Evolutionary conservation across 306 rosid species (phyloP).

Genomic region (Arachis hypogaea): DNA sequence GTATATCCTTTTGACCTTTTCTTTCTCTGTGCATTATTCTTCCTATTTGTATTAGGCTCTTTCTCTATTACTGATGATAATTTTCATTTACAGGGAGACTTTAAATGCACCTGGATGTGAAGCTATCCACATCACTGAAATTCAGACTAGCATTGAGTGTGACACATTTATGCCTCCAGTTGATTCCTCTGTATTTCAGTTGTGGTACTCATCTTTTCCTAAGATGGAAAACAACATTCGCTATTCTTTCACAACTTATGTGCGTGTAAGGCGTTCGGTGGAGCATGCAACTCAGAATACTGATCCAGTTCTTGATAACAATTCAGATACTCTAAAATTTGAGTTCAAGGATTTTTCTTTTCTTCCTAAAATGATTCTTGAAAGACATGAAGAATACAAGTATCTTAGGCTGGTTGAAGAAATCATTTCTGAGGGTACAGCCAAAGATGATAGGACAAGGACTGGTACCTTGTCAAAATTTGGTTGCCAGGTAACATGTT

Average conservation of each 20-base stretch:
- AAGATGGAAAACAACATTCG: conserved; percentile 70
- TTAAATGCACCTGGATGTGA: conserved; percentile 46
- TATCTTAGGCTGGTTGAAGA: too few relatives aligned
- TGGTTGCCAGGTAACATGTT: conserved; percentile 80
- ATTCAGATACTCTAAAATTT: conserved; percentile 48
- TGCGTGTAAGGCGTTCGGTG: conserved; percentile 72
- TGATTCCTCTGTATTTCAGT: conserved; percentile 52
- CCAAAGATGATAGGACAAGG: too few relatives aligned
- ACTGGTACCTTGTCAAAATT: conserved; percentile 41
- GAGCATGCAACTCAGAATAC: conserved; percentile 50
- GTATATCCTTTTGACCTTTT: conserved; percentile 41
- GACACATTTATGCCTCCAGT: too few relatives aligned
- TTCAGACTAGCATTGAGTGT: too few relatives aligned
- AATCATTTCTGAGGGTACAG: too few relatives aligned
- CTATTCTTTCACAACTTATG: conserved; percentile 70
- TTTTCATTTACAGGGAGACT: conserved; percentile 68
- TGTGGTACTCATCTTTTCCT: conserved; percentile 93
- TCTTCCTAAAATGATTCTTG: conserved; percentile 31
- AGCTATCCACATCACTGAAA: too few relatives aligned
- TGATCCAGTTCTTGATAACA: conserved; percentile 44
- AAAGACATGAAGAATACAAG: too few relatives aligned
- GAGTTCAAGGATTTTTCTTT: conserved; percentile 77
- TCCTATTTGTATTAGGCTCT: conserved; percentile 13
- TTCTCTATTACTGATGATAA: conserved; percentile 23
- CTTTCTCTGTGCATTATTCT: background rate